These are phyloP conservation scores for Diaporthe eres DNA, from an alignment of 2,329 filamentous ascomycete species.

Conservation along the genomic window DNA sequence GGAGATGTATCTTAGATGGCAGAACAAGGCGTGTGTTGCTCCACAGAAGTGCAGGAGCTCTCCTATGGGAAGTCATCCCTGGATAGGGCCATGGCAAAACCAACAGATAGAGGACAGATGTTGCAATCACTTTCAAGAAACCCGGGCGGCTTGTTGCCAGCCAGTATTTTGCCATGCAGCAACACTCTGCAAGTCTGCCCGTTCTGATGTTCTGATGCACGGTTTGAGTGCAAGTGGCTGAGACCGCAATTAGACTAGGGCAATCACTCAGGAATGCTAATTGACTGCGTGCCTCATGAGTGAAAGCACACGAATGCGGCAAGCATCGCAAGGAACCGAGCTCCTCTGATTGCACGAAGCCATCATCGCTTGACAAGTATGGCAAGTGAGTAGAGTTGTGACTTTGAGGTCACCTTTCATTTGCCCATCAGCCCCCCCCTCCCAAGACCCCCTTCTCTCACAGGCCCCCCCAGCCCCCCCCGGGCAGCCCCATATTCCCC, in stretches of 20 bases:
- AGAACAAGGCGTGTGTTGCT: not conserved
- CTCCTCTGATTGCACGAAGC: not conserved
- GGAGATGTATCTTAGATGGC: too few species aligned
- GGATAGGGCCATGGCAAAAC: not conserved
- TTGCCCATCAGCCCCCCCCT: not conserved
- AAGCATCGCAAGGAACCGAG: not conserved
- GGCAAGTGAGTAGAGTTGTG: too few species aligned
- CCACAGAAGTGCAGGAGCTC: not conserved
- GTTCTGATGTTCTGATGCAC: not conserved
- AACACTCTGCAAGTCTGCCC: too few species aligned
- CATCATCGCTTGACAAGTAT: not conserved
- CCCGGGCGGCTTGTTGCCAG: not conserved
- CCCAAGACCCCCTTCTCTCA: not conserved
- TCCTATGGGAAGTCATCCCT: not conserved
- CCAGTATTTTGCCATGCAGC: not conserved
- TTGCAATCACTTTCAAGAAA: not conserved
- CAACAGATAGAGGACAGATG: not conserved
- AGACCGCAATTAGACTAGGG: not conserved
- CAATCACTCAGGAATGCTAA: not conserved
- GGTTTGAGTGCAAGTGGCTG: not conserved
- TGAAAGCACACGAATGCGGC: not conserved
- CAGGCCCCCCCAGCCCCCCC: not conserved
- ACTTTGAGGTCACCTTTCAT: too few species aligned
- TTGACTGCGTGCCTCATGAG: not conserved
- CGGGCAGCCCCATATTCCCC: too few species aligned